phyloP scores from a whole-genome alignment of 805 yeast genomes.

The Candida boleticola region DNA sequence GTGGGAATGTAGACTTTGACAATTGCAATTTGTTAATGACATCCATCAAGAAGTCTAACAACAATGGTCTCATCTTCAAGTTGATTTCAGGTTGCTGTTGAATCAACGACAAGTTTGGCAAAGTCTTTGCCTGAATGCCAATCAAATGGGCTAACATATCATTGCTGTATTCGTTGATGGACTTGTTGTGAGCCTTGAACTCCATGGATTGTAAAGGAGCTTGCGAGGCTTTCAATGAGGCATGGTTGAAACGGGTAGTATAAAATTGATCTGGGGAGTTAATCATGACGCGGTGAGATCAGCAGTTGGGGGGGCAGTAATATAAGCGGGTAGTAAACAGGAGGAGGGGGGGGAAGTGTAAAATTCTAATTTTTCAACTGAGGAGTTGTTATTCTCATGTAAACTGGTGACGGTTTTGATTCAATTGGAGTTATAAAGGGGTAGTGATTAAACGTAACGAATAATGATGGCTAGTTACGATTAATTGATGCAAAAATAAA shows the following conservation, averaged over 20 bases:
- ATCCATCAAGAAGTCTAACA: slow-evolving; percentile 44
- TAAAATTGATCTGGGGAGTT: slow-evolving; percentile 33
- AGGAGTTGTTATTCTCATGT: no score
- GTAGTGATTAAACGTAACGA: no score
- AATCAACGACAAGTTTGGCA: slow-evolving; percentile 34
- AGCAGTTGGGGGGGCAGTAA: background rate
- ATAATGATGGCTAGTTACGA: no score
- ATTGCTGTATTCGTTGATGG: slow-evolving; percentile 44
- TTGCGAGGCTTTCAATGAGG: slow-evolving; percentile 37
- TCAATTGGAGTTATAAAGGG: no score
- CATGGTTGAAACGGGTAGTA: slow-evolving; percentile 29
- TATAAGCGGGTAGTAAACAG: no score
- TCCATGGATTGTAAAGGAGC: slow-evolving; percentile 46
- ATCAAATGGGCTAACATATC: slow-evolving; percentile 40
- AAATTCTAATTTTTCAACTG: no score
- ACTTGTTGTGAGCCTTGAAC: slow-evolving; percentile 41
- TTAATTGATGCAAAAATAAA: no score
- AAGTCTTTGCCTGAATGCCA: slow-evolving; percentile 25
- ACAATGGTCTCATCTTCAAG: slow-evolving; percentile 41
- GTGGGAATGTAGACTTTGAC: slow-evolving; percentile 41
- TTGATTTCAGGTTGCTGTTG: slow-evolving; percentile 48
- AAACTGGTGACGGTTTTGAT: no score
- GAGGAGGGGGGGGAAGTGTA: no score
- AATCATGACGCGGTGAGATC: slow-evolving; percentile 6
- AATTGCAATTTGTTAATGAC: slow-evolving; percentile 40